phyloP scores from a whole-genome alignment of 495 filamentous ascomycete species.

The Penicillium simplicissimum region DNA sequence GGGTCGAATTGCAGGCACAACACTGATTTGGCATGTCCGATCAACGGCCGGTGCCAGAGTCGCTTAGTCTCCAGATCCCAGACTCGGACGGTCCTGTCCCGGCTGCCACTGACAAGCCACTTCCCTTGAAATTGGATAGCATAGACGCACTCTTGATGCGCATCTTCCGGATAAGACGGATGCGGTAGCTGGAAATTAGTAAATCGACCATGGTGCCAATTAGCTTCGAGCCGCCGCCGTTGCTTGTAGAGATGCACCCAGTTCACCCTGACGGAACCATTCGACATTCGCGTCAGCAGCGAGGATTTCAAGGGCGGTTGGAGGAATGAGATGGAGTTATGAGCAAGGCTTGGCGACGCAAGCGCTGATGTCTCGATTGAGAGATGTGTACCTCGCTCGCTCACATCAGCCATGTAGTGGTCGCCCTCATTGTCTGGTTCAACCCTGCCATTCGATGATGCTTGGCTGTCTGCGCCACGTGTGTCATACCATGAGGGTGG shows the following conservation, averaged over 20 bases:
- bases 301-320: conserved; percentile 33
- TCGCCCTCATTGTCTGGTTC: conserved; percentile 52
- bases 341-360: conserved; percentile 9
- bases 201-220: conserved; percentile 83
- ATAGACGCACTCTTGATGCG: conserved; percentile 92
- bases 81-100: conserved; percentile 83
- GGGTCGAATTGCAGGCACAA: conserved; percentile 96
- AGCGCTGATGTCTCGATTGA: conserved; percentile 10
- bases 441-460: conserved; percentile 11
- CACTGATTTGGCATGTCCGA: conserved; percentile 81
- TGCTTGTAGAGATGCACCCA: conserved; percentile 83
- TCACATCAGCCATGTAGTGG: conserved; percentile 49
- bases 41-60: conserved; percentile 66
- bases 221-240: conserved; percentile 78
- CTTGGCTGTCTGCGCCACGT: conserved; percentile 20
- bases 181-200: conserved; percentile 89
- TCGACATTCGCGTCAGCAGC: conserved; percentile 34
- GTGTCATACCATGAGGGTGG: conserved; percentile 45
- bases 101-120: conserved; percentile 89
- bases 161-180: conserved; percentile 75
- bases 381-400: conserved; percentile 19
- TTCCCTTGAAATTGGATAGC: conserved; percentile 84
- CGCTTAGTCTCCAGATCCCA: conserved; percentile 87
- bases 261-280: conserved; percentile 41
- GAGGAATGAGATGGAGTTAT: conserved; percentile 17